Evolutionary conservation across 441 rosid species (phyloP).

Genomic region (Theobroma grandiflorum): DNA sequence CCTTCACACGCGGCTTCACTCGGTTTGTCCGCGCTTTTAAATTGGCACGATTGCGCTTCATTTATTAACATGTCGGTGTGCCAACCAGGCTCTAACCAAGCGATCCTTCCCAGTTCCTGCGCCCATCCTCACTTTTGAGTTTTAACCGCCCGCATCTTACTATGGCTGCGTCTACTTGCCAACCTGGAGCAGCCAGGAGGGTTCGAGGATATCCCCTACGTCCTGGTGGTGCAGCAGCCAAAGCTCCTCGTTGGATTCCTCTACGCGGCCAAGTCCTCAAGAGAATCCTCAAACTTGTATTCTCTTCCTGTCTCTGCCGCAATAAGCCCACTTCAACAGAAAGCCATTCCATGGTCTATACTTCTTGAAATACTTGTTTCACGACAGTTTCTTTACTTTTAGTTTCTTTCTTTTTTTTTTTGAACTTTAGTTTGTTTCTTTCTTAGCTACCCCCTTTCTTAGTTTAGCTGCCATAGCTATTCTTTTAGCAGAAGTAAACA

Average conservation of each 20-base stretch:
- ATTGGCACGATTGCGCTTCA: fast-evolving
- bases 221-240: neutral
- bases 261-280: slow-evolving; percentile 59
- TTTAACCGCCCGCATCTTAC: neutral
- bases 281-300: slow-evolving; percentile 33
- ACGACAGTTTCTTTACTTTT: neutral
- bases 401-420: neutral
- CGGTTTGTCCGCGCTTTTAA: neutral
- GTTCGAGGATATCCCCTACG: neutral
- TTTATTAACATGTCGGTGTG: neutral
- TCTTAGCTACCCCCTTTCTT: neutral
- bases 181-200: neutral
- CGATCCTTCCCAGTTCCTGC: neutral
- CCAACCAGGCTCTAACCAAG: neutral
- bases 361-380: slow-evolving; percentile 1
- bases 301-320: slow-evolving; percentile 38
- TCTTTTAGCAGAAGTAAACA: neutral
- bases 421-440: neutral
- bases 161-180: slow-evolving; percentile 23
- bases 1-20: slow-evolving; percentile 8
- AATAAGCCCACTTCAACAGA: slow-evolving; percentile 16
- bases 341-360: neutral
- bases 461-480: neutral
- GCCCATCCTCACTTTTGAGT: neutral
- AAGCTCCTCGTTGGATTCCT: slow-evolving; percentile 52